These are phyloP conservation scores for Zalaria obscura DNA, from an alignment of 2,329 filamentous ascomycete species.

Conservation along the genomic window DNA sequence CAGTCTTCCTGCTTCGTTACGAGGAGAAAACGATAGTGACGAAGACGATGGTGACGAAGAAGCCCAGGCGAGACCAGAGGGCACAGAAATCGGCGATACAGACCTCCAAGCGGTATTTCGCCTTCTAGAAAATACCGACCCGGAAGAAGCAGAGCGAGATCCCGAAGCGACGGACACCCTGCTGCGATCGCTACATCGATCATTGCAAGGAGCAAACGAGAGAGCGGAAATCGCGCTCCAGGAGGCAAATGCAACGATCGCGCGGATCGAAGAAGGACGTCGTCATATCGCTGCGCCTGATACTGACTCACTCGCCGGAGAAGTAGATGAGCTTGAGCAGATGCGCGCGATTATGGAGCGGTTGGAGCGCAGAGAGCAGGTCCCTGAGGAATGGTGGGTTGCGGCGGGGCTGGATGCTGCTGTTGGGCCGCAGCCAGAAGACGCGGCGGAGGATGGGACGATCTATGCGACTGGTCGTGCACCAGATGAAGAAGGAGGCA, in stretches of 20 bases:
- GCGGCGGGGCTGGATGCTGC: neutral
- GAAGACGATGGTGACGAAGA: no score
- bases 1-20: no score
- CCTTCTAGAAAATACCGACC: no score
- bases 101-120: no score
- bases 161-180: neutral
- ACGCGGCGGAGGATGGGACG: no score
- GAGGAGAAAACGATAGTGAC: no score
- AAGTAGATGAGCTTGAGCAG: constrained; percentile 31
- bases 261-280: neutral
- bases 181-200: neutral
- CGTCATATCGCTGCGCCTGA: constrained; percentile 10
- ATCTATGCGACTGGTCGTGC: no score
- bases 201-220: neutral
- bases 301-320: neutral
- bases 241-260: constrained; percentile 5
- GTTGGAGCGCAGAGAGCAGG: constrained; percentile 57
- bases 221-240: constrained; percentile 9
- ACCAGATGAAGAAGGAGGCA: no score
- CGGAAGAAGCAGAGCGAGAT: neutral
- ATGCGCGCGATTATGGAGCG: constrained; percentile 61
- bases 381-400: constrained; percentile 71
- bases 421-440: no score
- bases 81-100: no score
- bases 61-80: no score